These are phyloP conservation scores for Phytophthora rubi DNA, from an alignment of 352 stramenopile genomes.

Conservation along the genomic window DNA sequence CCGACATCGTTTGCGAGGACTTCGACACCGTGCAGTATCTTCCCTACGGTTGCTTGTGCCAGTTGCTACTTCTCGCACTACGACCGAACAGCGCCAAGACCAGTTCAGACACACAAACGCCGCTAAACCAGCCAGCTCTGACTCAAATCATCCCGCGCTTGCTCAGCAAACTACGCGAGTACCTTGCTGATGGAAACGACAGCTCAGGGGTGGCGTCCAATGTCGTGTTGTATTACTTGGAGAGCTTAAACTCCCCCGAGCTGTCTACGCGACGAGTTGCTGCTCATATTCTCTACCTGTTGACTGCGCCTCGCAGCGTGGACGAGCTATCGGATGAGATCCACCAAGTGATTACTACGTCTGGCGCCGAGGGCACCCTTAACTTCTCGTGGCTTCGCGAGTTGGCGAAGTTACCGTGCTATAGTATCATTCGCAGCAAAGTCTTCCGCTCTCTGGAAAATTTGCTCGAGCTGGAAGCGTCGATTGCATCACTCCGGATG, in stretches of 20 bases:
- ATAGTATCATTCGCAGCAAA: constrained; percentile 54
- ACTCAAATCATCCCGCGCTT: constrained; percentile 61
- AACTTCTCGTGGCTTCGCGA: constrained; percentile 75
- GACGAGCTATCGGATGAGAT: constrained; percentile 44
- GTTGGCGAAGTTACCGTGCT: constrained; percentile 75
- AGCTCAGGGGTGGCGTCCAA: constrained; percentile 43
- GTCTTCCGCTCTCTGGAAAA: constrained; percentile 75
- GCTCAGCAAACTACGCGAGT: constrained; percentile 62
- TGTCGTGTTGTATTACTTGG: constrained; percentile 76
- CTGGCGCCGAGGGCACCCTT: constrained; percentile 38
- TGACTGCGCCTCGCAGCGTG: constrained; percentile 43
- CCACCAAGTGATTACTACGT: constrained; percentile 19
- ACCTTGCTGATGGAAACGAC: constrained; percentile 47
- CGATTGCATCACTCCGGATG: constrained; percentile 62
- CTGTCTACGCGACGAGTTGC: constrained; percentile 60
- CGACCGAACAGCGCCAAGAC: constrained; percentile 23
- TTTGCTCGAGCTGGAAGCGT: constrained; percentile 77
- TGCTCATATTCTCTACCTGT: constrained; percentile 66
- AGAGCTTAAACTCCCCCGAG: constrained; percentile 65
- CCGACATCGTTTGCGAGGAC: constrained; percentile 88
- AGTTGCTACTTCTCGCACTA: constrained; percentile 74
- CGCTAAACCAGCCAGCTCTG: constrained; percentile 44
- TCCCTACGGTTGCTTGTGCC: constrained; percentile 75
- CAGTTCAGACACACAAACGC: constrained; percentile 22
- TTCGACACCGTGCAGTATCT: constrained; percentile 84